Evolutionary conservation across 768 basidiomycete genomes (phyloP).

Genomic region (Exsudoporus frostii): DNA sequence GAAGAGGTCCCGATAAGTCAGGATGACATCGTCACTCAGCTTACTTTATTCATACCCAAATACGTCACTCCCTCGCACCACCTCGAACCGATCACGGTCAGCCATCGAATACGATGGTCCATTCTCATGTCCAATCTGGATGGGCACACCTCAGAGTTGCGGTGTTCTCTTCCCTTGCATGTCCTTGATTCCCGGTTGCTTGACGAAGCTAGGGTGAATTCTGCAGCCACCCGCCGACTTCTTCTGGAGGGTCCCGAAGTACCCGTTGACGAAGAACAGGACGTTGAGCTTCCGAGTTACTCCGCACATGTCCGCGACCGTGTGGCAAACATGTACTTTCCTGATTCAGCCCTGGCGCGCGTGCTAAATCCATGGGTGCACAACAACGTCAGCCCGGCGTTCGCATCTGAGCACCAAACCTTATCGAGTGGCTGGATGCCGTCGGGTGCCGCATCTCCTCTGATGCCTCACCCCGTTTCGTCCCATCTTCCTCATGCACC

Average conservation of each 20-base stretch:
- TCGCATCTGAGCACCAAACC: conserved; percentile 13
- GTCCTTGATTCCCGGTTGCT: conserved; percentile 73
- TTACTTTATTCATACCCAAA: conserved; percentile 59
- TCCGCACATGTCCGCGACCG: conserved; percentile 86
- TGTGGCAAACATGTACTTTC: conserved; percentile 73
- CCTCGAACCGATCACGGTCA: conserved; percentile 70
- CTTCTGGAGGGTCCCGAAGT: conserved; percentile 39
- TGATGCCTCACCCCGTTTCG: conserved; percentile 31
- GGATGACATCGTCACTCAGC: conserved; percentile 55
- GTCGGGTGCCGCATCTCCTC: conserved; percentile 40
- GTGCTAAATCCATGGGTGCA: conserved; percentile 62
- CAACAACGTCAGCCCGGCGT: conserved; percentile 39
- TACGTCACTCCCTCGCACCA: conserved; percentile 66
- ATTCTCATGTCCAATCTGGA: conserved; percentile 82
- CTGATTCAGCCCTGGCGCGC: conserved; percentile 60
- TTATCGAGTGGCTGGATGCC: conserved; percentile 20
- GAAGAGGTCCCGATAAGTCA: conserved; percentile 28
- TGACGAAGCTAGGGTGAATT: conserved; percentile 69
- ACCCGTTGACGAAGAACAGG: conserved; percentile 49
- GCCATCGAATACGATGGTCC: conserved; percentile 78
- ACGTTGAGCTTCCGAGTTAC: conserved; percentile 83
- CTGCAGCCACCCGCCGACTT: conserved; percentile 66
- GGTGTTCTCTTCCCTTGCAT: conserved; percentile 88
- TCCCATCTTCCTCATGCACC: conserved; percentile 41
- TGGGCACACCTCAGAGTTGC: conserved; percentile 91